phyloP scores from a whole-genome alignment of 148 eudicot genomes.

The Vaccinium vitisidaea region DNA sequence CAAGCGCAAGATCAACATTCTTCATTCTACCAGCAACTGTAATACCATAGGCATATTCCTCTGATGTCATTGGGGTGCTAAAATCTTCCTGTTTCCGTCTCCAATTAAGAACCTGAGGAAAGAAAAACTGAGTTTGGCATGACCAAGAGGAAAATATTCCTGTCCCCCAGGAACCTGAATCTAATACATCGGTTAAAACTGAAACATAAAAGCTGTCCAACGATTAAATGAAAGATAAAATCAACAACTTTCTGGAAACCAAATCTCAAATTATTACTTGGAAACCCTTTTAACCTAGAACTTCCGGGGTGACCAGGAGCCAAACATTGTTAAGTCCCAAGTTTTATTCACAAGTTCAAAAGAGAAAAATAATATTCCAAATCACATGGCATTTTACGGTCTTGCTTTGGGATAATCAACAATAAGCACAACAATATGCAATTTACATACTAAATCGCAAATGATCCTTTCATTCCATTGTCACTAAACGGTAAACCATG shows the following conservation, averaged over 20 bases:
- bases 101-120: conserved; percentile 67
- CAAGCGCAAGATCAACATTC: conserved; percentile 58
- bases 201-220: neutral
- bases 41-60: conserved; percentile 76
- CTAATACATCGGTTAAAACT: neutral
- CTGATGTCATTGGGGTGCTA: conserved; percentile 47
- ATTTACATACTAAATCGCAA: neutral
- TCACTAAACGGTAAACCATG: neutral
- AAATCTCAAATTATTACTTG: neutral
- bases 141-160: neutral
- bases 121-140: neutral
- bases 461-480: neutral
- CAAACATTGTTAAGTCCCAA: neutral
- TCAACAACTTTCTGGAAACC: neutral
- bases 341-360: neutral
- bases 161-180: neutral
- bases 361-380: neutral
- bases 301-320: neutral
- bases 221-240: neutral
- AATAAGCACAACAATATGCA: neutral
- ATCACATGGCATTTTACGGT: neutral
- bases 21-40: conserved; percentile 55
- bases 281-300: conserved; percentile 7
- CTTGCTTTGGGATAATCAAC: neutral
- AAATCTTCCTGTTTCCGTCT: conserved; percentile 46